phyloP scores from a whole-genome alignment of 2,329 filamentous ascomycete genomes.

The Lasiodiplodia citricola region DNA sequence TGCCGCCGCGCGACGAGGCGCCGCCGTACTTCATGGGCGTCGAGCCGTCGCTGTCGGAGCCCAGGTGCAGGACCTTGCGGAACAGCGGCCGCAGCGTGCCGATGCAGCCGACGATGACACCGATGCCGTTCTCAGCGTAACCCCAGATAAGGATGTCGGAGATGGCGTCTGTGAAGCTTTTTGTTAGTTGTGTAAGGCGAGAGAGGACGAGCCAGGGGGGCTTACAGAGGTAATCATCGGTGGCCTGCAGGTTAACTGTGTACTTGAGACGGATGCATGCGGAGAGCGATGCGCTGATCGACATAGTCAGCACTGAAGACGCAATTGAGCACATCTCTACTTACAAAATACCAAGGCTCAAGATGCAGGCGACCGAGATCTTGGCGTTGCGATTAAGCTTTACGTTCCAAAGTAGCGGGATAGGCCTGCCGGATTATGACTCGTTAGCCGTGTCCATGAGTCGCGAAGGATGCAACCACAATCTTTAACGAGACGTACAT shows the following conservation, averaged over 20 bases:
- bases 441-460: conserved; percentile 4
- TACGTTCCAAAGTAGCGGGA: conserved; percentile 35
- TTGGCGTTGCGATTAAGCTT: conserved; percentile 36
- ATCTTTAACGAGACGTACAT: conserved; percentile 31
- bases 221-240: conserved; percentile 38
- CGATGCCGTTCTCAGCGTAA: conserved; percentile 44
- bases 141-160: conserved; percentile 45
- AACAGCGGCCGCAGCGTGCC: conserved; percentile 43
- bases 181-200: neutral
- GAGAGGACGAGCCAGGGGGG: neutral
- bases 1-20: neutral
- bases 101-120: conserved; percentile 42
- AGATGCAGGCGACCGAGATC: conserved; percentile 33
- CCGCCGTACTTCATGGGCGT: conserved; percentile 5
- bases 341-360: conserved; percentile 36
- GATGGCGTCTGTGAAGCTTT: conserved; percentile 32
- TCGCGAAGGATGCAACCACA: neutral
- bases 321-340: neutral
- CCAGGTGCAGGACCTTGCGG: conserved; percentile 33
- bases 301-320: neutral
- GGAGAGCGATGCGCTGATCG: conserved; percentile 35
- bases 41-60: conserved; percentile 17
- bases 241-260: conserved; percentile 41
- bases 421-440: conserved; percentile 30
- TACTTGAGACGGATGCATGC: conserved; percentile 44